These are phyloP conservation scores for Plectosphaerella cucumerina DNA, from an alignment of 2,329 filamentous ascomycete genomes.

Conservation along the genomic window DNA sequence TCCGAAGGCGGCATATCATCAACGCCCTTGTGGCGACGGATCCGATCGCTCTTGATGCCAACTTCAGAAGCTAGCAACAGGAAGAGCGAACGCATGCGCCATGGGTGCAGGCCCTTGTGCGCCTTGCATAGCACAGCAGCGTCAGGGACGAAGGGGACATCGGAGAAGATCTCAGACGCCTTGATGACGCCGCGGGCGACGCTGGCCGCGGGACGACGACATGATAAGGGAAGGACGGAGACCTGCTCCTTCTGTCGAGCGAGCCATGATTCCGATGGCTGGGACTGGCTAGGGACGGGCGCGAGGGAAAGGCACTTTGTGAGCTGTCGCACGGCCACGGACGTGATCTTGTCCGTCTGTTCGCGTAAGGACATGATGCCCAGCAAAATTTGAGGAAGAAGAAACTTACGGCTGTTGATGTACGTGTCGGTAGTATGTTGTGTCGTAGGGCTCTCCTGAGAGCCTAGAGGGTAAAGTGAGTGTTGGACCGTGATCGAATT, in stretches of 20 bases:
- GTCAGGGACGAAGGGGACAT: constrained; percentile 18
- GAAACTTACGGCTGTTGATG: too few relatives aligned
- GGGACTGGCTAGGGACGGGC: constrained; percentile 20
- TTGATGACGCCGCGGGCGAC: constrained; percentile 27
- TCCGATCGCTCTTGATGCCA: constrained; percentile 23
- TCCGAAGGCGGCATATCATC: constrained; percentile 2
- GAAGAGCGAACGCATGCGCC: constrained; percentile 39
- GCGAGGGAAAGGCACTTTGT: constrained; percentile 31
- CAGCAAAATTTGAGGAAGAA: too few relatives aligned
- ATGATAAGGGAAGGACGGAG: constrained; percentile 16
- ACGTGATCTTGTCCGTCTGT: too few relatives aligned
- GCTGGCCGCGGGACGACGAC: constrained; percentile 18
- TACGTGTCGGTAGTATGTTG: too few relatives aligned
- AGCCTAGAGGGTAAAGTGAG: too few relatives aligned
- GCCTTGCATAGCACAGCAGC: constrained; percentile 33
- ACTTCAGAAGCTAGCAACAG: constrained; percentile 36
- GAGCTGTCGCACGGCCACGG: too few relatives aligned
- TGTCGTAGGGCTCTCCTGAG: too few relatives aligned
- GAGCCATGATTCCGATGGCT: constrained; percentile 31
- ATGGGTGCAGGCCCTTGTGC: constrained; percentile 36
- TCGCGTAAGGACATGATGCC: too few relatives aligned
- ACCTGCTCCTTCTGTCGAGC: constrained; percentile 23
- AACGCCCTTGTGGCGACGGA: constrained; percentile 15
- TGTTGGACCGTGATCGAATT: too few relatives aligned
- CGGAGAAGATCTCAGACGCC: constrained; percentile 20